Evolutionary conservation across 768 basidiomycete genomes (phyloP).

Genomic region (Podaxis rugospora): DNA sequence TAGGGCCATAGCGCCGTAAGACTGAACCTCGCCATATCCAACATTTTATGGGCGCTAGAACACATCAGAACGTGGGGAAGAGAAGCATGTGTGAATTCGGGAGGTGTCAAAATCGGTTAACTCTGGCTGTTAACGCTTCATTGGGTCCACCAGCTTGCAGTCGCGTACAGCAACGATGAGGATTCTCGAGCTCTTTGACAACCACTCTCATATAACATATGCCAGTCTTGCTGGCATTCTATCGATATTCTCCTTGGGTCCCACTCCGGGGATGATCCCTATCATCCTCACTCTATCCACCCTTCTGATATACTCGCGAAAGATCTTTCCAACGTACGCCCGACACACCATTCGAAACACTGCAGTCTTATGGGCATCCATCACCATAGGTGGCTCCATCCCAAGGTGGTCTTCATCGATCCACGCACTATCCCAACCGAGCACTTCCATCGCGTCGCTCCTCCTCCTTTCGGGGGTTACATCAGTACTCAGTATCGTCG

Average conservation of each 20-base stretch:
- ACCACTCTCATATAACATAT: constrained; percentile 1
- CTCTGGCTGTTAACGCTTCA: neutral
- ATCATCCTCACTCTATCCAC: constrained; percentile 25
- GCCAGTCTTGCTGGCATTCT: constrained; percentile 2
- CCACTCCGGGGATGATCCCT: constrained; percentile 11
- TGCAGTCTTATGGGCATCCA: constrained; percentile 27
- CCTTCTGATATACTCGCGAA: constrained; percentile 32
- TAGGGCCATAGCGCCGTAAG: neutral
- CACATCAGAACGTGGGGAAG: neutral
- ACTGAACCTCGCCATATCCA: no score
- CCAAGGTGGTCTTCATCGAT: constrained; percentile 40
- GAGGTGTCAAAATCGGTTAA: neutral
- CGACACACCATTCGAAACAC: constrained; percentile 18
- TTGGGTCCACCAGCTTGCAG: neutral
- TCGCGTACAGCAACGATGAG: neutral
- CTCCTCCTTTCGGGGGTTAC: constrained; percentile 35
- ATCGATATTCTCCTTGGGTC: constrained; percentile 6
- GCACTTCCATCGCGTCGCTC: constrained; percentile 45
- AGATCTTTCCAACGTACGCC: constrained; percentile 23
- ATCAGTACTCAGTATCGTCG: constrained; percentile 37
- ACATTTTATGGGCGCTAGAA: no score
- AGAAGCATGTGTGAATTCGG: constrained; percentile 1
- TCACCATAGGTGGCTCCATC: constrained; percentile 37
- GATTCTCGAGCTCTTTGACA: neutral
- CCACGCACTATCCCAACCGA: constrained; percentile 51